phyloP scores from a whole-genome alignment of 2,329 filamentous ascomycete genomes.

The Hymenoscyphus infarciens region DNA sequence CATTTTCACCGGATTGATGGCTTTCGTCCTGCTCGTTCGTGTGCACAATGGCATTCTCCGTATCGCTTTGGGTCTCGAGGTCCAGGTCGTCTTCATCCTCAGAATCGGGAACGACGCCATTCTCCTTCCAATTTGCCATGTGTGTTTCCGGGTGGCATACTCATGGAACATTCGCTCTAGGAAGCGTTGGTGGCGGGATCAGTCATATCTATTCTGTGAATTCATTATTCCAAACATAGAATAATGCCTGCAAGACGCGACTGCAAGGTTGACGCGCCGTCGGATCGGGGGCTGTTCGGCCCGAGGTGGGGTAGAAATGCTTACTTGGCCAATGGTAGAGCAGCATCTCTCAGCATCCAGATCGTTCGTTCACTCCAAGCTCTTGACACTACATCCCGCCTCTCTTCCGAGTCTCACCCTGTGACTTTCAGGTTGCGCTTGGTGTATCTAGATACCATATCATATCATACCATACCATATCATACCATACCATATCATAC shows the following conservation, averaged over 20 bases:
- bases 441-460: background rate
- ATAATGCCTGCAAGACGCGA: background rate
- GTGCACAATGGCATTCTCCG: background rate
- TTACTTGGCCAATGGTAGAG: background rate
- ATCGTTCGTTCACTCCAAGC: too few species aligned
- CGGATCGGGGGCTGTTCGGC: background rate
- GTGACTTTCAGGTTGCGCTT: background rate
- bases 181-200: constrained; percentile 13
- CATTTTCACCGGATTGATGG: background rate
- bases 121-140: constrained; percentile 38
- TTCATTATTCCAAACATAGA: background rate
- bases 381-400: too few species aligned
- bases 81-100: constrained; percentile 35
- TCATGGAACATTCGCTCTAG: constrained; percentile 16
- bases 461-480: background rate
- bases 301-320: background rate
- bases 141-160: constrained; percentile 22
- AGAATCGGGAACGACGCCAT: constrained; percentile 37
- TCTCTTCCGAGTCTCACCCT: too few species aligned
- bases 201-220: background rate
- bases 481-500: background rate
- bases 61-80: constrained; percentile 2
- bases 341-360: background rate
- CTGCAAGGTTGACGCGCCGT: background rate
- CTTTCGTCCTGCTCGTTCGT: constrained; percentile 10